Conservation (phyloP, 2,329 filamentous ascomycete genomes). For the Zasmidium angulare region DNA sequence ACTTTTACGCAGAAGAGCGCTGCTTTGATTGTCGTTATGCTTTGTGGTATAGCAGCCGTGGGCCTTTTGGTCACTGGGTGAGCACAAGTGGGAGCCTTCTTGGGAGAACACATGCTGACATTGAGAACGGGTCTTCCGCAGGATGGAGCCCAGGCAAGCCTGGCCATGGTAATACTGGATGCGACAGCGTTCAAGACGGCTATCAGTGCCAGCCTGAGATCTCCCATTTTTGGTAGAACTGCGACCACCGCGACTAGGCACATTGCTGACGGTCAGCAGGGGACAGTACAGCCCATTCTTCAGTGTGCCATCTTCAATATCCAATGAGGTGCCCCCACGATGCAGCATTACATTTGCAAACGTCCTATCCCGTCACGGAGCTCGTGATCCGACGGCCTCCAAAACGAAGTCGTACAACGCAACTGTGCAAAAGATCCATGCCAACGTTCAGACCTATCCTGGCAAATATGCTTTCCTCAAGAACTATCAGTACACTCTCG, state of each 20-base stretch:
- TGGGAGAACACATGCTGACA: neutral
- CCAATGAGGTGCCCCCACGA: conserved; percentile 58
- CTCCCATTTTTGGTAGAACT: conserved; percentile 62
- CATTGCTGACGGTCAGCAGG: conserved; percentile 7
- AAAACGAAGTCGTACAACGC: conserved; percentile 66
- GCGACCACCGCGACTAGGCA: neutral
- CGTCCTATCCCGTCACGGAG: conserved; percentile 80
- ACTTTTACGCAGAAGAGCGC: neutral
- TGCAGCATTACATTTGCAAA: conserved; percentile 80
- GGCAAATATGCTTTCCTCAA: conserved; percentile 68
- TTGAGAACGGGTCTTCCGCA: conserved; percentile 1
- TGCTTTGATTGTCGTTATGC: conserved; percentile 11
- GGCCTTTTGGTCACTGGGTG: conserved; percentile 19
- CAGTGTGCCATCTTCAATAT: conserved; percentile 66
- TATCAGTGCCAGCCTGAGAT: conserved; percentile 64
- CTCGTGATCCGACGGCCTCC: conserved; percentile 71
- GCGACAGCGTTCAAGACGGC: conserved; percentile 43
- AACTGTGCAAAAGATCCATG: conserved; percentile 66
- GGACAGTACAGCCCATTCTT: conserved; percentile 89
- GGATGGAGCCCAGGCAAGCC: neutral
- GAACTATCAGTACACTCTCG: conserved; percentile 69
- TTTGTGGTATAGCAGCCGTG: conserved; percentile 8
- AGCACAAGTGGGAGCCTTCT: neutral
- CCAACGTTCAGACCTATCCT: conserved; percentile 55
- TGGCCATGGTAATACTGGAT: conserved; percentile 10